Evolutionary conservation across 805 yeast species (phyloP).

Genomic region (Brettanomyces bruxellensis): DNA sequence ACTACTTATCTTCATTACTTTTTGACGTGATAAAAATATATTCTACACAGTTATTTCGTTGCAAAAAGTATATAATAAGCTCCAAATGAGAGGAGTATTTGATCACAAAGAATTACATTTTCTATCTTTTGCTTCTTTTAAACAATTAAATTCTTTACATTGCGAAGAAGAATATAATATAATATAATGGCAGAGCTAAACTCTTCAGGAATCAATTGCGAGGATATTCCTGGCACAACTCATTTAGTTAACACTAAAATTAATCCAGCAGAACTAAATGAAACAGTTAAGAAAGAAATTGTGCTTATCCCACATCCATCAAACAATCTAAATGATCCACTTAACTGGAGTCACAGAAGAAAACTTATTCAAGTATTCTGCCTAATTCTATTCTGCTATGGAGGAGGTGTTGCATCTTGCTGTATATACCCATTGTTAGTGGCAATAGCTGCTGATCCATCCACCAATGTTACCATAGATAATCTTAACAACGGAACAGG

Average conservation of each 20-base stretch:
- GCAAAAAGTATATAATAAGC: too few relatives aligned
- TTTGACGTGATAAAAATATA: too few relatives aligned
- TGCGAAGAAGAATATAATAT: too few relatives aligned
- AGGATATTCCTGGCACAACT: conserved; percentile 42
- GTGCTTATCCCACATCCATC: conserved; percentile 60
- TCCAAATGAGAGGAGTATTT: too few relatives aligned
- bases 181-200: too few relatives aligned
- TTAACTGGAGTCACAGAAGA: conserved; percentile 48
- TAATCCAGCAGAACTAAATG: not conserved
- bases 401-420: conserved; percentile 18
- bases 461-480: too few relatives aligned
- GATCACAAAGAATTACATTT: too few relatives aligned
- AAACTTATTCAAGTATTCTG: conserved; percentile 38
- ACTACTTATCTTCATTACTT: too few relatives aligned
- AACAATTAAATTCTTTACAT: too few relatives aligned
- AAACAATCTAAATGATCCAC: conserved; percentile 60
- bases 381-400: conserved; percentile 28
- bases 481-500: conserved; percentile 32
- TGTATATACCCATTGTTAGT: conserved; percentile 15
- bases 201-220: conserved; percentile 17
- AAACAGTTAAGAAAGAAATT: conserved; percentile 24
- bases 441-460: conserved; percentile 16
- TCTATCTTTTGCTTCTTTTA: too few relatives aligned
- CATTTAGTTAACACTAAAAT: conserved; percentile 35
- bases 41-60: too few relatives aligned